Evolutionary conservation across 2,329 filamentous ascomycete species (phyloP).

Genomic region (Alternaria gaisen): DNA sequence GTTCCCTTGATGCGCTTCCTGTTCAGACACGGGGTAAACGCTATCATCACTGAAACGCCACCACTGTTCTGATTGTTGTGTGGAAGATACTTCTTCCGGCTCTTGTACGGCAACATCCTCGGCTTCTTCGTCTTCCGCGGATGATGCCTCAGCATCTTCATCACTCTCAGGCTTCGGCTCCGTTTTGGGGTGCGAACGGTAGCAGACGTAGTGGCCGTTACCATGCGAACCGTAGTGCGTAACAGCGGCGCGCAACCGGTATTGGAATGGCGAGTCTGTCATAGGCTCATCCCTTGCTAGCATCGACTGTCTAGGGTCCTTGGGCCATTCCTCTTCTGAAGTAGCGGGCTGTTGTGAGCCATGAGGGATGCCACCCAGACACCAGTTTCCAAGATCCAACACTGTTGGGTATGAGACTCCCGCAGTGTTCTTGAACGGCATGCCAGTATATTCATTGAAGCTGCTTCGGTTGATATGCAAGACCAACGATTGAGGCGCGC

Average conservation of each 20-base stretch:
- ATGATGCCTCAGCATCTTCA: constrained; percentile 7
- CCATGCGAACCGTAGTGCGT: constrained; percentile 92
- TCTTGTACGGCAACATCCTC: constrained; percentile 33
- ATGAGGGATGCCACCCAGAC: constrained; percentile 67
- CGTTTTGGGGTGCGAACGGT: constrained; percentile 70
- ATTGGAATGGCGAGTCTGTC: constrained; percentile 59
- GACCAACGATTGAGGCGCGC: constrained; percentile 80
- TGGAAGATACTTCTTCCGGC: background rate
- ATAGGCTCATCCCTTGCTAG: constrained; percentile 59
- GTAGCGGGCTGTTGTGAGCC: constrained; percentile 39
- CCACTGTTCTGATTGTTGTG: constrained; percentile 66
- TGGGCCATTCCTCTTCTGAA: constrained; percentile 72
- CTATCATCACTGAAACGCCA: constrained; percentile 92
- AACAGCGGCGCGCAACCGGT: constrained; percentile 82
- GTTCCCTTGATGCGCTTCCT: constrained; percentile 76
- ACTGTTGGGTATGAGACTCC: constrained; percentile 77
- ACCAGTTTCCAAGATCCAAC: constrained; percentile 86
- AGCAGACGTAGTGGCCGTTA: constrained; percentile 95
- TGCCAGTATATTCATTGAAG: constrained; percentile 83
- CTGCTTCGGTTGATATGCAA: constrained; percentile 92
- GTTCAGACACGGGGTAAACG: constrained; percentile 77
- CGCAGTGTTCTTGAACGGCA: constrained; percentile 84
- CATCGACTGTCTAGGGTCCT: constrained; percentile 76
- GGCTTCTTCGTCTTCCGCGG: background rate
- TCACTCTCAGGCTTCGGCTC: background rate